Percentiles rank a stretch among this genome's conserved stretches.
These are phyloP conservation scores for Beta corolliflora DNA, from an alignment of 179 eudicot genomes.

Conservation along the genomic window DNA sequence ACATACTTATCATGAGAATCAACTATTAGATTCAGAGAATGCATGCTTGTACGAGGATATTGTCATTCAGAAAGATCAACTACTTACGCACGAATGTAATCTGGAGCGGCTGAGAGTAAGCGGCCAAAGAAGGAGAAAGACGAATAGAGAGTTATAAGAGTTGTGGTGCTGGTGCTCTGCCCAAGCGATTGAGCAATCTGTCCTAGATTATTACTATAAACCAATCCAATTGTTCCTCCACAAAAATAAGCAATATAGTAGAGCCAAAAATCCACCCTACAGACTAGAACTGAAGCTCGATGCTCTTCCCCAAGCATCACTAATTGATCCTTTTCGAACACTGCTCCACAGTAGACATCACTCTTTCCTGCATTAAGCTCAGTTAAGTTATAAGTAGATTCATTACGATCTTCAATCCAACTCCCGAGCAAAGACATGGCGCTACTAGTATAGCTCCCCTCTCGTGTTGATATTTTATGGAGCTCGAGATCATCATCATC, in stretches of 20 bases:
- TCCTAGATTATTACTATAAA: conserved; percentile 87
- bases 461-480: conserved; percentile 49
- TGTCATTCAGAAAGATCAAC: not conserved
- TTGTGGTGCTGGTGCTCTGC: conserved; percentile 50
- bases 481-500: conserved; percentile 65
- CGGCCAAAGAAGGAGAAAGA: conserved; percentile 97
- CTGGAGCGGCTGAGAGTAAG: conserved; percentile 87
- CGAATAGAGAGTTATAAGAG: conserved; percentile 71
- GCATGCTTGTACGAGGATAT: conserved; percentile 3
- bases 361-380: conserved; percentile 21
- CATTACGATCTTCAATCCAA: conserved; percentile 14
- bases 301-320: conserved; percentile 87
- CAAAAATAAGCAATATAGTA: conserved; percentile 83
- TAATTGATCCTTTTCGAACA: conserved; percentile 52
- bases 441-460: conserved; percentile 21
- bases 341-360: conserved; percentile 36
- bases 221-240: conserved; percentile 95
- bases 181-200: conserved; percentile 95
- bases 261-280: conserved; percentile 83
- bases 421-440: conserved; percentile 24
- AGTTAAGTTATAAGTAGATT: conserved; percentile 8
- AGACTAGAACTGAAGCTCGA: conserved; percentile 48
- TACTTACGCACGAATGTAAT: conserved; percentile 75
- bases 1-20: too few species aligned
- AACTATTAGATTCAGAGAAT: not conserved